phyloP scores from a whole-genome alignment of 1,284 basidiomycete species.

The Microbotryum saponariae region DNA sequence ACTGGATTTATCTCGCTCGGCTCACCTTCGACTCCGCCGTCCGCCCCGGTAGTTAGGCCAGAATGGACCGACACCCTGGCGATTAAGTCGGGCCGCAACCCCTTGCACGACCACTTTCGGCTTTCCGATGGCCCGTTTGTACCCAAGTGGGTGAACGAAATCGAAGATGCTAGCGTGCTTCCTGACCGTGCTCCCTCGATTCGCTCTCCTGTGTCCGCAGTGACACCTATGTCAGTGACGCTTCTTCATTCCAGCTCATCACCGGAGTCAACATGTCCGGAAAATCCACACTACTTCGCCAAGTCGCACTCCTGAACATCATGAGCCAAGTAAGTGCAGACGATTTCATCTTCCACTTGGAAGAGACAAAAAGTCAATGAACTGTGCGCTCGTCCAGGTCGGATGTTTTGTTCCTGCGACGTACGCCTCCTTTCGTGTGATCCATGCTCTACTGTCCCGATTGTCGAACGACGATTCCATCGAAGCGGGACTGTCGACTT shows the following conservation, averaged over 20 bases:
- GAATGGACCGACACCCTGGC: conserved; percentile 49
- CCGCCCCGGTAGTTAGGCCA: conserved; percentile 57
- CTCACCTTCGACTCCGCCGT: not conserved
- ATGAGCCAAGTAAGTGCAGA: conserved; percentile 51
- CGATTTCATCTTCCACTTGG: not conserved
- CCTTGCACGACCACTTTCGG: conserved; percentile 65
- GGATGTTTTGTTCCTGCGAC: conserved; percentile 63
- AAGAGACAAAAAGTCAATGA: not conserved
- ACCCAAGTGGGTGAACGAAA: conserved; percentile 27
- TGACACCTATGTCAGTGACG: conserved; percentile 73
- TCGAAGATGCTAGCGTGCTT: not conserved
- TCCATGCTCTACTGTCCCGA: conserved; percentile 73
- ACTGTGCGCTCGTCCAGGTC: conserved; percentile 14
- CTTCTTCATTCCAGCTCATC: conserved; percentile 76
- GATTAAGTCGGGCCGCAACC: conserved; percentile 40
- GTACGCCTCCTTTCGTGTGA: conserved; percentile 62
- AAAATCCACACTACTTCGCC: conserved; percentile 87
- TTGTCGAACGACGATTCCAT: conserved; percentile 78
- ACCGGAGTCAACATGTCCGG: conserved; percentile 66
- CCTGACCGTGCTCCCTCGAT: not conserved
- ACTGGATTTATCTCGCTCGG: not conserved
- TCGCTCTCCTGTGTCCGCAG: conserved; percentile 53
- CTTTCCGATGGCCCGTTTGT: conserved; percentile 53
- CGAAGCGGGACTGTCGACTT: conserved; percentile 80
- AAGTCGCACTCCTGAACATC: conserved; percentile 71